Conservation (phyloP, 345 rosid genomes). For the Punica granatum region DNA sequence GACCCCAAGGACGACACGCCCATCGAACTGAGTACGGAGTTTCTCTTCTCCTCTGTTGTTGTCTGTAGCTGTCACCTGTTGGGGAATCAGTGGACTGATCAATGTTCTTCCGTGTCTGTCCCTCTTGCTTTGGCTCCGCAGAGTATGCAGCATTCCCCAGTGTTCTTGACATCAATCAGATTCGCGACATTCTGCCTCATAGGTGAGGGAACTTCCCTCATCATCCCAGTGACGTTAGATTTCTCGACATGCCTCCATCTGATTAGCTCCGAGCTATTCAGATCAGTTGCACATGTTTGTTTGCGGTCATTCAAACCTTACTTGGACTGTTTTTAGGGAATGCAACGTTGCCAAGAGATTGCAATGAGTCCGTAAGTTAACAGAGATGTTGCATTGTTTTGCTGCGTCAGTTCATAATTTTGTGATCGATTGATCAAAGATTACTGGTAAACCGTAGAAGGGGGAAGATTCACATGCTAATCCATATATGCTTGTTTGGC, state of each 20-base stretch:
- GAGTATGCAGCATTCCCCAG: conserved; percentile 63
- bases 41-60: neutral
- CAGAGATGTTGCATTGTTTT: neutral
- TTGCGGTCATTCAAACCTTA: neutral
- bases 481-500: neutral
- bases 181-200: conserved; percentile 84
- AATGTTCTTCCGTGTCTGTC: no score
- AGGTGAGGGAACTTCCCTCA: conserved; percentile 30
- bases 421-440: neutral
- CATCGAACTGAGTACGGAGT: conserved; percentile 36
- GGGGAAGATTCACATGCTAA: neutral
- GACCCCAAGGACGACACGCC: conserved; percentile 29
- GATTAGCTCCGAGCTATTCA: neutral
- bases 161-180: conserved; percentile 89
- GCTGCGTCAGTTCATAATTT: neutral
- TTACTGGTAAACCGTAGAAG: neutral
- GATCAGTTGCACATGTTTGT: neutral
- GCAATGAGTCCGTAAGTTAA: neutral
- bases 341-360: neutral
- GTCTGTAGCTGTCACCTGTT: neutral
- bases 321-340: neutral
- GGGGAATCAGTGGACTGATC: neutral
- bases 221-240: neutral
- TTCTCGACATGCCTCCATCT: neutral
- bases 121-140: conserved; percentile 13